Conservation (phyloP, 129 eudicot species). For the Silybum marianum region DNA sequence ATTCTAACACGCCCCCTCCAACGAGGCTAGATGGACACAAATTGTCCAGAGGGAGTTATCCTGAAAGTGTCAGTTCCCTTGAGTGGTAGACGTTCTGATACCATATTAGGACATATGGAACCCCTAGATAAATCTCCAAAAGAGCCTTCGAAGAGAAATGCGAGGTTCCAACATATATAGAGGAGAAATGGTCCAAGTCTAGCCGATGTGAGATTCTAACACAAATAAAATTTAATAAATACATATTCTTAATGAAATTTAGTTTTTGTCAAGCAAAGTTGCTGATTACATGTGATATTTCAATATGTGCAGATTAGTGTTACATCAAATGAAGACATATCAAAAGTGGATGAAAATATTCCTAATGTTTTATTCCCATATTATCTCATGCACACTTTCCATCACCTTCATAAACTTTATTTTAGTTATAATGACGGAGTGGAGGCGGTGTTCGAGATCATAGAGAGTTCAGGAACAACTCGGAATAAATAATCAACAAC, state of each 20-base stretch:
- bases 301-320: neutral
- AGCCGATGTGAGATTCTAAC: too few relatives aligned
- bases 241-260: neutral
- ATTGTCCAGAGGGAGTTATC: too few relatives aligned
- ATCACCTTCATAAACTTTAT: neutral
- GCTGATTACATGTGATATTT: neutral
- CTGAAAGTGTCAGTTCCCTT: too few relatives aligned
- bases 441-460: conserved; percentile 17
- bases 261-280: neutral
- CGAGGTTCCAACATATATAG: too few relatives aligned
- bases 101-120: too few relatives aligned
- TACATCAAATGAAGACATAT: neutral
- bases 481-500: conserved; percentile 6
- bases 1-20: too few relatives aligned
- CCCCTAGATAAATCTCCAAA: too few relatives aligned
- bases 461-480: neutral
- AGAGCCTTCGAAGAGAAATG: too few relatives aligned
- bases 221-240: too few relatives aligned
- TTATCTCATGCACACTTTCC: neutral
- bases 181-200: too few relatives aligned
- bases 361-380: conserved; percentile 3
- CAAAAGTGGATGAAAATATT: neutral
- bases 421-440: neutral
- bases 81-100: too few relatives aligned
- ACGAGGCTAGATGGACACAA: too few relatives aligned